Conservation (phyloP, 177 flowering plant species). For the Tripterygium wilfordii region DNA sequence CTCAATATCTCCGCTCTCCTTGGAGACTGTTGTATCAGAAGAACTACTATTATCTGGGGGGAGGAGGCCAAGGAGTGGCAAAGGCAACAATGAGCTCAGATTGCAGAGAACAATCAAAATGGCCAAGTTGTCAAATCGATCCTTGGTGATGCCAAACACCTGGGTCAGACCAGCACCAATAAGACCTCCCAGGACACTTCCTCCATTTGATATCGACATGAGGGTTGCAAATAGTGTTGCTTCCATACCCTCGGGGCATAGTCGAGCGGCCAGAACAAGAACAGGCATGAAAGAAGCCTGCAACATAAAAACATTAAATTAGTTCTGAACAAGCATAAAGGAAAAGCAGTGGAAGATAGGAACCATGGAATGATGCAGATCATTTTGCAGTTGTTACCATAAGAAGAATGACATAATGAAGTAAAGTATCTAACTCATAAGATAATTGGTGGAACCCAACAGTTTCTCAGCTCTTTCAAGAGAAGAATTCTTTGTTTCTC, state of each 20-base stretch:
- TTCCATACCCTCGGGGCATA: slow-evolving; percentile 96
- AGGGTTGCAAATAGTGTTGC: slow-evolving; percentile 98
- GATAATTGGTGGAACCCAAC: too few species aligned
- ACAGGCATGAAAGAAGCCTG: slow-evolving; percentile 99
- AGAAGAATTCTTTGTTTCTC: too few species aligned
- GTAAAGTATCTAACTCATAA: too few species aligned
- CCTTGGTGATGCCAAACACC: slow-evolving; percentile 79
- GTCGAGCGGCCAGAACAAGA: slow-evolving; percentile 83
- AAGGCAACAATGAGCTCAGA: slow-evolving; percentile 85
- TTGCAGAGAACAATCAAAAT: slow-evolving; percentile 75
- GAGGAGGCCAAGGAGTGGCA: slow-evolving; percentile 88
- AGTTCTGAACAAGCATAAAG: neutral
- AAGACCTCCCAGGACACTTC: slow-evolving; percentile 82
- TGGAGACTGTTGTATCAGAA: slow-evolving; percentile 24
- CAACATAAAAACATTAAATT: slow-evolving; percentile 7
- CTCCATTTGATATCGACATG: slow-evolving; percentile 95
- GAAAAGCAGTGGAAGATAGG: too few species aligned
- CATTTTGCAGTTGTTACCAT: too few species aligned
- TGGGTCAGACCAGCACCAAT: slow-evolving; percentile 92
- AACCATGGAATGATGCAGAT: too few species aligned
- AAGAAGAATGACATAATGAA: too few species aligned
- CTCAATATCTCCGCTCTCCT: slow-evolving; percentile 47
- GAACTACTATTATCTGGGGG: slow-evolving; percentile 60
- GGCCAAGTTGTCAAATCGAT: slow-evolving; percentile 72
- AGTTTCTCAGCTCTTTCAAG: too few species aligned